A percentile compares a stretch with the other conserved stretches of the same genome.
These are phyloP conservation scores for Hypoxylon sp. DNA, from an alignment of 2,329 filamentous ascomycete species.

Conservation along the genomic window DNA sequence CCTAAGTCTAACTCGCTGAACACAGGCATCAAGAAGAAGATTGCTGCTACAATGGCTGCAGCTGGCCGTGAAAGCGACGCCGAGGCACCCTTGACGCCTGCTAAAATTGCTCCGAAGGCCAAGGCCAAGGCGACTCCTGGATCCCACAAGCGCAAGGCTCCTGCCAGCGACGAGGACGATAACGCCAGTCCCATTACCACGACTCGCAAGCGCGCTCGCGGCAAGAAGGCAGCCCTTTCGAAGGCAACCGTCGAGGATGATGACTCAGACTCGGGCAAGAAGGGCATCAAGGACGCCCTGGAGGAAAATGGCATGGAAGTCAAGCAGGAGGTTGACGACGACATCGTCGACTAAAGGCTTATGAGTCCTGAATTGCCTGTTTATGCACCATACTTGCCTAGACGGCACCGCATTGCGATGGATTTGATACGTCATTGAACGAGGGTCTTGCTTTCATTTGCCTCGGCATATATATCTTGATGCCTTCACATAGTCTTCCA, in stretches of 20 bases:
- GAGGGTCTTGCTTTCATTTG: background rate
- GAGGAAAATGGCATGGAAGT: conserved; percentile 7
- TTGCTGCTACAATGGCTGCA: background rate
- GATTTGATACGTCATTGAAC: background rate
- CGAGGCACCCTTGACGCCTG: conserved; percentile 18
- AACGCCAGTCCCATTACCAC: conserved; percentile 7
- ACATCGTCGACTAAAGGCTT: conserved; percentile 23
- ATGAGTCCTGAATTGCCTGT: background rate
- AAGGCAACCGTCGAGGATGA: conserved; percentile 14
- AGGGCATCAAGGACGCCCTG: background rate
- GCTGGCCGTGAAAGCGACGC: background rate
- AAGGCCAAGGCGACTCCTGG: conserved; percentile 22
- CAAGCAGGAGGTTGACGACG: conserved; percentile 12
- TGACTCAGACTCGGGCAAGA: conserved; percentile 12
- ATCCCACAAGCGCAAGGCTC: conserved; percentile 33
- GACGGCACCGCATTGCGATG: background rate
- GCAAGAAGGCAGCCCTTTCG: conserved; percentile 13
- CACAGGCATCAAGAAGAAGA: conserved; percentile 35
- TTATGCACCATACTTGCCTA: background rate
- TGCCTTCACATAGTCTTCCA: background rate
- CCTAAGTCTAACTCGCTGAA: conserved; percentile 13
- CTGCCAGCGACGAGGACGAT: conserved; percentile 7
- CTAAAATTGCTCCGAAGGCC: conserved; percentile 21
- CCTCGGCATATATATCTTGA: background rate
- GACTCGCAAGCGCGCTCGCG: conserved; percentile 24